Conservation (phyloP, 129 eudicot genomes). For the Sambucus nigra region DNA sequence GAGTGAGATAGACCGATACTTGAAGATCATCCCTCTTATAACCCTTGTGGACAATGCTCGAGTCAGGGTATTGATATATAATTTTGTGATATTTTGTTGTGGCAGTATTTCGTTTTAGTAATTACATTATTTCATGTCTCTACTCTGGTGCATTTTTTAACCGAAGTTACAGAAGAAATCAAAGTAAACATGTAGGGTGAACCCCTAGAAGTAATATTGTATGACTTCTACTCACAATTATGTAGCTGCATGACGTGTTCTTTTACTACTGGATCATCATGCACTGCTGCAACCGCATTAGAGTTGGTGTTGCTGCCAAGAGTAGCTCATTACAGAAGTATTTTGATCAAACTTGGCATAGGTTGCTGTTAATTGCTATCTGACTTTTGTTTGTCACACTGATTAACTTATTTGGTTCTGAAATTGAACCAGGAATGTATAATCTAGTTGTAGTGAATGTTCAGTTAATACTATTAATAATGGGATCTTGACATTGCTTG, state of each 20-base stretch:
- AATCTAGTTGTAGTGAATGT: neutral
- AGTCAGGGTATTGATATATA: conserved; percentile 49
- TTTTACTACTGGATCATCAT: neutral
- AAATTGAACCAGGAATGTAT: neutral
- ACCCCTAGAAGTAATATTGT: neutral
- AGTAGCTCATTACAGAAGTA: neutral
- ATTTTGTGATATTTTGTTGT: conserved; percentile 1
- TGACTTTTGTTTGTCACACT: neutral
- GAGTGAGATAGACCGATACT: conserved; percentile 76
- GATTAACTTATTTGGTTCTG: neutral
- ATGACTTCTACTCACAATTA: neutral
- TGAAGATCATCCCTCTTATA: conserved; percentile 91
- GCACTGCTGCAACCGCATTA: no score
- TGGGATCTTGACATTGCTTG: neutral
- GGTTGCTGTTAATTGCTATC: neutral
- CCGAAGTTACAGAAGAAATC: neutral
- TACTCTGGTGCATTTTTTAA: neutral
- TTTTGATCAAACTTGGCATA: neutral
- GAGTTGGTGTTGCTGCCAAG: neutral
- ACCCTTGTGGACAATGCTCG: conserved; percentile 96
- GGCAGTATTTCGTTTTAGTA: neutral
- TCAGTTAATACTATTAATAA: neutral
- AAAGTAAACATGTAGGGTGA: neutral
- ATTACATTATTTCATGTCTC: neutral
- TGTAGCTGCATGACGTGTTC: neutral